Base-by-base conservation (phyloP, 2,329 filamentous ascomycete genomes). In the Colletotrichum orbiculare region DNA sequence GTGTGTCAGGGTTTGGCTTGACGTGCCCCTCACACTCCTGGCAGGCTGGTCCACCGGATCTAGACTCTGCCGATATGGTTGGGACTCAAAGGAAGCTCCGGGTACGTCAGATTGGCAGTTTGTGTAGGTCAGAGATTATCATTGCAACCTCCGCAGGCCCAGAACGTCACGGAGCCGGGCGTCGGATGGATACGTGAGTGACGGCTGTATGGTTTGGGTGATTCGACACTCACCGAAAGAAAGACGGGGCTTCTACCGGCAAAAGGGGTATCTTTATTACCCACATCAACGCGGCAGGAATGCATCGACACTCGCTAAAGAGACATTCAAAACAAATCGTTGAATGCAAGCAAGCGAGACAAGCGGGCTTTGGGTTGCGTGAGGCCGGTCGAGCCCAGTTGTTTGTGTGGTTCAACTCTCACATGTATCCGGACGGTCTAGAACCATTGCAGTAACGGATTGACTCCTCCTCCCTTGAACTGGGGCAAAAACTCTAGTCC, bases 361-460 rank as follows among this genome's bases (percentile, higher is more conserved):
- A 55, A 25, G 37, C 41, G 58, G 63, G 46, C 38, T 55, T 45
- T 25, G 25, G 25, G 25, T 25, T 25, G 25, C 25, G 25, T 25
- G 25, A 25, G 25, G 13, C 12, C 13, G 11, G n/a, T 15, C 12
- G 43, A 39, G 43, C 42, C 54, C 54, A 49, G 17, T 41, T 57
- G 37, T 57, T 48, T 48, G 33, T 48, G 52, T 54, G 39, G 46
- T 58, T 42, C 43, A 41, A 13, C 17, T 12, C 38, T 38, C 7
- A 25, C 47, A 13, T 50, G 41, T 47, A 12, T 39, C 15, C 6
- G 34, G 35, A 33, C 38, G 50, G 52, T 35, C 58, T 42, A 48
- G 57, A 65, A 48, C 52, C 25, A 54, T 38, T 53, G 15, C 42
- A 49, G 63, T 48, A 50, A 65, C 60, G 42, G 52, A 63, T 66